These are phyloP conservation scores for Mediolabrus comicus DNA, from an alignment of 108 stramenopile genomes.

Conservation along the genomic window DNA sequence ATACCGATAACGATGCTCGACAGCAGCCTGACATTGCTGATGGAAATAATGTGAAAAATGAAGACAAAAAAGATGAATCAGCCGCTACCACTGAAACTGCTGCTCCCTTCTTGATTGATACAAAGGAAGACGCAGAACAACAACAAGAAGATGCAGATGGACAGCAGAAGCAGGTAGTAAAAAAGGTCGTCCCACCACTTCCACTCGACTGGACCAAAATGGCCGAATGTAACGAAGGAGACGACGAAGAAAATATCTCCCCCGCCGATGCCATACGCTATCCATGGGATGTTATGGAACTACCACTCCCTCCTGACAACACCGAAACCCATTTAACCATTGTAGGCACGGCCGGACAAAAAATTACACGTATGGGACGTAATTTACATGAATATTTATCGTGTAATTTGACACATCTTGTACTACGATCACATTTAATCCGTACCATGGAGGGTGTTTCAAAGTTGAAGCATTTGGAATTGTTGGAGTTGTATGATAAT, in stretches of 20 bases:
- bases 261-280: conserved; percentile 52
- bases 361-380: conserved; percentile 75
- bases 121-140: neutral
- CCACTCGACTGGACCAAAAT: conserved; percentile 74
- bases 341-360: conserved; percentile 85
- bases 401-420: conserved; percentile 52
- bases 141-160: neutral
- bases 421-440: conserved; percentile 79
- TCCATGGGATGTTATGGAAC: conserved; percentile 66
- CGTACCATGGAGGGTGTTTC: conserved; percentile 76
- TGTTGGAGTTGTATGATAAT: conserved; percentile 96
- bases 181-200: conserved; percentile 30
- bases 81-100: neutral
- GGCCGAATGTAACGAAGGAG: conserved; percentile 13
- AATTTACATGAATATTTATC: conserved; percentile 46
- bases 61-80: neutral
- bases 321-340: conserved; percentile 51
- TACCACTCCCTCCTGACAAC: conserved; percentile 18
- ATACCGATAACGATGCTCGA: neutral
- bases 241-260: neutral
- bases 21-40: neutral
- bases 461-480: conserved; percentile 56
- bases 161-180: neutral
- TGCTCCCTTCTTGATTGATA: neutral
- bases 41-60: neutral